Evolutionary conservation across 176 grass and related monocot genomes (phyloP), one percentile per base, ranked within the genome.

Genomic region (Juncus effusus): DNA sequence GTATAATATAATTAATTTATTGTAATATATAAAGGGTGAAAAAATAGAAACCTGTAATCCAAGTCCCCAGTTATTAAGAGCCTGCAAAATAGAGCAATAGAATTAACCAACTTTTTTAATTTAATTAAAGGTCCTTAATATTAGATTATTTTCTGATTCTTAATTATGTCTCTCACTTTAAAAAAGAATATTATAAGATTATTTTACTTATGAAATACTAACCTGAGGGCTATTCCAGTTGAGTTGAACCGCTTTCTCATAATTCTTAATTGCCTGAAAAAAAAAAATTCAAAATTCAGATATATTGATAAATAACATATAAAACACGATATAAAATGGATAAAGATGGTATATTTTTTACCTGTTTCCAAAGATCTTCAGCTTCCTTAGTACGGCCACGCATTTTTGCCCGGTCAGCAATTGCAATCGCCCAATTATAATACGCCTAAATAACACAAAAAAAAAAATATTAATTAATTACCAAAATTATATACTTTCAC

Each of bases 141-240:
- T 8, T 45, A 47, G 44, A 6, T 47, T 6, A 47, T 47, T 47
- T 47, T 6, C 4, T 47, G 44, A 47, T 47, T 47, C 19, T 47
- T 47, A 9, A 9, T 47, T 47, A 47, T 47, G 44, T 47, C n/a
- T 28, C 19, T 28, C 1, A 28, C 19, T 28, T 47, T 47, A 47
- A 47, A 47, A 47, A 2, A 47, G 0, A 47, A 47, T 9, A 47
- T 47, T 9, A 47, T 1, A 47, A 47, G 44, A 47, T 6, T 9
- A 47, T 47, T 9, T 6, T 6, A 47, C 4, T 47, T 47, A 5
- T 6, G 9, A 47, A 47, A 35, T 4, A 4, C 55, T 77, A 54
- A 99, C 94, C 95, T 99, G 95, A 47, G 95, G 95, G 16, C 89
- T 99, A 81, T 99, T 99, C 95, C 95, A 99, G 71, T 94, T 99